These are phyloP conservation scores for Pseudogymnoascus sp. DNA, from an alignment of 2,329 filamentous ascomycete genomes.

Conservation along the genomic window DNA sequence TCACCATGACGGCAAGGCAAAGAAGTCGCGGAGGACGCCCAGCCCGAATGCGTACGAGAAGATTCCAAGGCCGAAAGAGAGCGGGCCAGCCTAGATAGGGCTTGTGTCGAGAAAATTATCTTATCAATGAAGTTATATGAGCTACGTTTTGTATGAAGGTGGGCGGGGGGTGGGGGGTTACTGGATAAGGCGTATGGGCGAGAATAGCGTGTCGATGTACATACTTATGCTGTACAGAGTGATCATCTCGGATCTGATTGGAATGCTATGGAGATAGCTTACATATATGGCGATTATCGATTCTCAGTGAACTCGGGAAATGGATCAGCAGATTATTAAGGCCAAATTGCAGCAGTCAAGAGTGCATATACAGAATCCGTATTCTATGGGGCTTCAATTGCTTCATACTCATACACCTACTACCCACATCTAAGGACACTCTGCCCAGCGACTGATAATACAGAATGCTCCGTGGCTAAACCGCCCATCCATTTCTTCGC, in stretches of 20 bases:
- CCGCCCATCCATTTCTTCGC: not conserved
- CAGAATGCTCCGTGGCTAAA: not conserved
- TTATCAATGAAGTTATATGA: constrained; percentile 2
- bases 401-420: not conserved
- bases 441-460: not conserved
- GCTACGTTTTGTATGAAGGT: not conserved
- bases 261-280: not conserved
- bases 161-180: no score
- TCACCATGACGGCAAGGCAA: constrained; percentile 31
- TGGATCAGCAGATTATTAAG: not conserved
- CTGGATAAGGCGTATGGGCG: not conserved
- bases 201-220: not conserved
- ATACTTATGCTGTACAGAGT: not conserved
- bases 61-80: constrained; percentile 50
- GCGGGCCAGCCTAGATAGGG: not conserved
- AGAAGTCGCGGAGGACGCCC: constrained; percentile 39
- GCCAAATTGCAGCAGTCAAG: not conserved
- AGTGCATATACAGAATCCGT: not conserved
- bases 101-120: not conserved
- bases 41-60: constrained; percentile 81
- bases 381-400: not conserved
- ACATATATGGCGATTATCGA: not conserved
- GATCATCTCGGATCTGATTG: not conserved
- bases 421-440: not conserved
- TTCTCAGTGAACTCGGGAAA: not conserved